Evolutionary conservation across 441 rosid species (phyloP).

Genomic region (Raphanus hybrid): DNA sequence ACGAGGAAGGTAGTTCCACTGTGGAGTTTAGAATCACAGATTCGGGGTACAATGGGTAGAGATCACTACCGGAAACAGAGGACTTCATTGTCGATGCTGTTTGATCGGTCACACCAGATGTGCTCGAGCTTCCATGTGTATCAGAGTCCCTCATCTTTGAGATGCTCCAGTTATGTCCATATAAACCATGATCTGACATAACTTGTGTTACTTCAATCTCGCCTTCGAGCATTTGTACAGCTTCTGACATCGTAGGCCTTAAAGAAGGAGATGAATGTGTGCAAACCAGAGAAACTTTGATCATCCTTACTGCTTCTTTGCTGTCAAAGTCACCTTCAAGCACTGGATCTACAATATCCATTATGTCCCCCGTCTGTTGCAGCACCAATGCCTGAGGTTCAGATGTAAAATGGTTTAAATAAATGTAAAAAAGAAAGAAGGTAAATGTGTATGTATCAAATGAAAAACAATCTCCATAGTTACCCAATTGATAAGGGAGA

Average conservation of each 20-base stretch:
- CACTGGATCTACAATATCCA: conserved; percentile 24
- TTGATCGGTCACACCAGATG: conserved; percentile 16
- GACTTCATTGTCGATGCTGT: conserved; percentile 5
- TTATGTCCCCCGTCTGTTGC: conserved; percentile 26
- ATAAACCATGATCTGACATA: conserved; percentile 41
- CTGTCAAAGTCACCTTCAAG: conserved; percentile 23
- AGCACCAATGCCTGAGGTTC: neutral
- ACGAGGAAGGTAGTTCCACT: neutral
- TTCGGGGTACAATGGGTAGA: conserved; percentile 28
- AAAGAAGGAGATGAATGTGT: conserved; percentile 56
- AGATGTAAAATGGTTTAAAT: neutral
- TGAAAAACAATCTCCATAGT: neutral
- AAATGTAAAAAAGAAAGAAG: neutral
- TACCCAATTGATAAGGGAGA: conserved; percentile 57
- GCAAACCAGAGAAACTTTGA: conserved; percentile 63
- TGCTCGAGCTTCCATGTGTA: conserved; percentile 18
- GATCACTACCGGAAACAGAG: conserved; percentile 11
- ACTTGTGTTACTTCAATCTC: conserved; percentile 42
- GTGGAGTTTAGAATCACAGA: neutral
- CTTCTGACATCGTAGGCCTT: conserved; percentile 77
- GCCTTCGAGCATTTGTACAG: conserved; percentile 65
- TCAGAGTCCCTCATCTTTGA: neutral
- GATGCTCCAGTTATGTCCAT: conserved; percentile 19
- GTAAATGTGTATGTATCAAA: neutral
- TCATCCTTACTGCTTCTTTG: conserved; percentile 23